These are phyloP conservation scores for Saccharomycopsis vini DNA, from an alignment of 805 yeast genomes.

Conservation along the genomic window DNA sequence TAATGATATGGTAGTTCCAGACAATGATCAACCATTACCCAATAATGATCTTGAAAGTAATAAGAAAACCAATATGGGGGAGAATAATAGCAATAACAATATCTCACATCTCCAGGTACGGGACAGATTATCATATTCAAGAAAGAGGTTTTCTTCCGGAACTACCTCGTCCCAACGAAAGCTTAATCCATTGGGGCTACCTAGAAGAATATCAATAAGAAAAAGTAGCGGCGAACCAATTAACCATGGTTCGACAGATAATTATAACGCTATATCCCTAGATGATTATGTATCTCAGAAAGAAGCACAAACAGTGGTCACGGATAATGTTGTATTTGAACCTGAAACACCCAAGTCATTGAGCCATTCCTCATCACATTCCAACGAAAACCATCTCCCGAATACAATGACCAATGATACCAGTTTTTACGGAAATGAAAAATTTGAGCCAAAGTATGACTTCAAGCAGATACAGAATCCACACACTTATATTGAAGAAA, in stretches of 20 bases:
- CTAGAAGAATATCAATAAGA: conserved; percentile 13
- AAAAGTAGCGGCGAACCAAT: conserved; percentile 9
- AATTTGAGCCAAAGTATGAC: background rate
- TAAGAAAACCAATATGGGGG: background rate
- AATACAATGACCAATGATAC: conserved; percentile 3
- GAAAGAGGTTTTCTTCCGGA: too few relatives aligned
- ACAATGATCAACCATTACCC: background rate
- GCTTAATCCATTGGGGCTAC: conserved; percentile 13
- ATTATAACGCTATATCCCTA: too few relatives aligned
- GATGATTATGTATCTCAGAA: too few relatives aligned
- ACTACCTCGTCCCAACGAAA: background rate
- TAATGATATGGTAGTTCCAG: background rate
- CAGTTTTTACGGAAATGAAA: background rate
- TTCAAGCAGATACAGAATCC: background rate
- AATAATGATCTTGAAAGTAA: background rate
- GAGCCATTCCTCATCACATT: conserved; percentile 6
- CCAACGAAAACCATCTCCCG: conserved; percentile 2
- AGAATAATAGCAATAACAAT: background rate
- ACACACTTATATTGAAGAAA: background rate
- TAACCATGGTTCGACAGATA: too few relatives aligned
- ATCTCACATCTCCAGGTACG: too few relatives aligned
- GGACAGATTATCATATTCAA: background rate
- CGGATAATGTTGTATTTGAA: too few relatives aligned
- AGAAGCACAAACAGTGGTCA: too few relatives aligned
- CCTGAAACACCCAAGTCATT: background rate